phyloP scores from a whole-genome alignment of 805 yeast species.

The Tetrapisispora arboricola region DNA sequence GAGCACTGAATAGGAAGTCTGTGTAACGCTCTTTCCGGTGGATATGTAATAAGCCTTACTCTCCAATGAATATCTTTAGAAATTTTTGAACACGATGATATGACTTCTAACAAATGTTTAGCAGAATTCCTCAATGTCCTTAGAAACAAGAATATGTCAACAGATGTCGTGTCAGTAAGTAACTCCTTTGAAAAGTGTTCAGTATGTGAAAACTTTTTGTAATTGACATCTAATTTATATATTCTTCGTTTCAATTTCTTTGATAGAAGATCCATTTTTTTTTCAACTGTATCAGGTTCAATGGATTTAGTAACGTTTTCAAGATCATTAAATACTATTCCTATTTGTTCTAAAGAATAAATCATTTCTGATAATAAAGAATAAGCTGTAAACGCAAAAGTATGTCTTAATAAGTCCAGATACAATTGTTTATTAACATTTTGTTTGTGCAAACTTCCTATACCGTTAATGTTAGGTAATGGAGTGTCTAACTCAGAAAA shows the following conservation, averaged over 20 bases:
- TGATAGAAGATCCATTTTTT: slow-evolving; percentile 5
- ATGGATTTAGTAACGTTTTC: not conserved
- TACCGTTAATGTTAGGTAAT: not conserved
- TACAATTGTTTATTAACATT: slow-evolving; percentile 15
- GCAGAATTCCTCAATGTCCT: slow-evolving; percentile 35
- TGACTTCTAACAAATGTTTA: slow-evolving; percentile 24
- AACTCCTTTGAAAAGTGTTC: slow-evolving; percentile 30
- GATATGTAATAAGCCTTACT: slow-evolving; percentile 27
- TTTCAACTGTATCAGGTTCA: not conserved
- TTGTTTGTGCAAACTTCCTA: not conserved
- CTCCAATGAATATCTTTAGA: slow-evolving; percentile 28
- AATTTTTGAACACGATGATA: slow-evolving; percentile 17
- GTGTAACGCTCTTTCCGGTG: slow-evolving; percentile 32
- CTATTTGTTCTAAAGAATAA: slow-evolving; percentile 18
- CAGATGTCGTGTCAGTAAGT: slow-evolving; percentile 28
- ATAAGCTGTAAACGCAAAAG: slow-evolving; percentile 26
- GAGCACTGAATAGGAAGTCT: slow-evolving; percentile 35
- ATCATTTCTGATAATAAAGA: slow-evolving; percentile 28
- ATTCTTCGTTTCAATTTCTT: slow-evolving; percentile 23
- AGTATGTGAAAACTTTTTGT: slow-evolving; percentile 30
- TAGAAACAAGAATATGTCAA: slow-evolving; percentile 32
- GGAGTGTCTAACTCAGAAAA: slow-evolving; percentile 3
- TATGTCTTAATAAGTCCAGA: slow-evolving; percentile 24
- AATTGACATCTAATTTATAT: slow-evolving; percentile 27
- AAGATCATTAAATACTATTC: slow-evolving; percentile 8